Percentiles rank a stretch among this genome's conserved stretches.
phyloP scores from a whole-genome alignment of 75 land plant genomes.

The Larix kaempferi region DNA sequence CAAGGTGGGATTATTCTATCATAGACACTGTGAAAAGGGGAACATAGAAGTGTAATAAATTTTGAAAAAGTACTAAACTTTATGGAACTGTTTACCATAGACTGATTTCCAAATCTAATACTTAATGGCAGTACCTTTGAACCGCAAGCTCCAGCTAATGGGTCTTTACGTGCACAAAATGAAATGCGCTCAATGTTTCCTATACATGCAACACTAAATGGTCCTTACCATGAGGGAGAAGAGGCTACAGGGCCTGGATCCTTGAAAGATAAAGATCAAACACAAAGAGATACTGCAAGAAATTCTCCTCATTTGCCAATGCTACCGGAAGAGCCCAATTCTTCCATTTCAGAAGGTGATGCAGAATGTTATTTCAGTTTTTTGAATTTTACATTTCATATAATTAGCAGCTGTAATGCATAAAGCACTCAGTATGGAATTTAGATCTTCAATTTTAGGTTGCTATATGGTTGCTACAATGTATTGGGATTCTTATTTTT shows the following conservation, averaged over 20 bases:
- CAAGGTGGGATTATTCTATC: background rate
- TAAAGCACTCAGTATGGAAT: background rate
- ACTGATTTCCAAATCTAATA: background rate
- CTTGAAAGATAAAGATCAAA: conserved; percentile 30
- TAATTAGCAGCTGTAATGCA: too few species aligned
- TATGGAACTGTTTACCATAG: too few species aligned
- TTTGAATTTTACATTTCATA: too few species aligned
- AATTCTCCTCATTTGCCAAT: conserved; percentile 69
- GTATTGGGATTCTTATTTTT: background rate
- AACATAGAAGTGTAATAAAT: background rate
- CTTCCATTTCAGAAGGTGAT: conserved; percentile 58
- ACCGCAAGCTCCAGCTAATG: background rate
- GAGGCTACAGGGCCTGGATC: conserved; percentile 20
- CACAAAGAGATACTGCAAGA: conserved; percentile 32
- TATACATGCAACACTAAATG: conserved; percentile 29
- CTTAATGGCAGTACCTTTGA: conserved; percentile 1
- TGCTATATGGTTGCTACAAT: background rate
- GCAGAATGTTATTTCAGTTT: background rate
- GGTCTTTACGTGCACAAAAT: background rate
- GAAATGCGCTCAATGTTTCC: conserved; percentile 3
- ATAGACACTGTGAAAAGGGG: background rate
- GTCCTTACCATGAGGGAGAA: conserved; percentile 40
- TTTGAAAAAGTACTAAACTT: too few species aligned
- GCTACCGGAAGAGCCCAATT: conserved; percentile 78
- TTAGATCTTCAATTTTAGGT: background rate